phyloP scores from a whole-genome alignment of 305 asterid species.

The Fraxinus baroniana region DNA sequence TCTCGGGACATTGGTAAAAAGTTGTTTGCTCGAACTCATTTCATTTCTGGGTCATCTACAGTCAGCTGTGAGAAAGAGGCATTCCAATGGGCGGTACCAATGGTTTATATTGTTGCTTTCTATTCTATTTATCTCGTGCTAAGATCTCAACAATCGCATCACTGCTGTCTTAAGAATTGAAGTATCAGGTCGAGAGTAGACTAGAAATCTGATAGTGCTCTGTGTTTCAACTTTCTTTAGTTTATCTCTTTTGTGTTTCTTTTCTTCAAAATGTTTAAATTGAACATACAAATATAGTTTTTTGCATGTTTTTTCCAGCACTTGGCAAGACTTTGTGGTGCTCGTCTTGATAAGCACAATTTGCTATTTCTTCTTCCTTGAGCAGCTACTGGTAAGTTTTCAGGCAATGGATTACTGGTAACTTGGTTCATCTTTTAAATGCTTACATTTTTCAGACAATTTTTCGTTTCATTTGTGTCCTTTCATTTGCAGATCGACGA shows the following conservation, averaged over 20 bases:
- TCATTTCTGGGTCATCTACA: neutral
- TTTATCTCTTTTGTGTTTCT: constrained; percentile 6
- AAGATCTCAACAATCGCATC: neutral
- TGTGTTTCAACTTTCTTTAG: neutral
- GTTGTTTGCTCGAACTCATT: neutral
- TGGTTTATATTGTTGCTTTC: neutral
- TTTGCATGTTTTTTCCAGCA: constrained; percentile 42
- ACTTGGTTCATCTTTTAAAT: neutral
- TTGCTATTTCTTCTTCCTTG: constrained; percentile 96
- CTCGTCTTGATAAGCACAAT: constrained; percentile 84
- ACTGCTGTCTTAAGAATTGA: neutral
- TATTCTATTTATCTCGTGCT: neutral
- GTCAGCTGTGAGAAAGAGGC: neutral
- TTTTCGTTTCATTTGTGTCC: neutral
- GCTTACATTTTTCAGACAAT: neutral
- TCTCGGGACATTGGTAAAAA: neutral
- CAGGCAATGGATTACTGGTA: constrained; percentile 2
- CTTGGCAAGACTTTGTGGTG: constrained; percentile 96
- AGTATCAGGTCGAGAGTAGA: neutral
- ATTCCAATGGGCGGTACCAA: neutral
- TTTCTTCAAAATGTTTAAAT: neutral
- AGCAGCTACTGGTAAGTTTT: constrained; percentile 79
- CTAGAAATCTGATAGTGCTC: neutral
- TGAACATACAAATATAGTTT: constrained; percentile 20
- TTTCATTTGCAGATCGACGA: constrained; percentile 48